phyloP scores from a whole-genome alignment of 371 early-diverging fungal genomes.

The Phascolomyces articulosus region DNA sequence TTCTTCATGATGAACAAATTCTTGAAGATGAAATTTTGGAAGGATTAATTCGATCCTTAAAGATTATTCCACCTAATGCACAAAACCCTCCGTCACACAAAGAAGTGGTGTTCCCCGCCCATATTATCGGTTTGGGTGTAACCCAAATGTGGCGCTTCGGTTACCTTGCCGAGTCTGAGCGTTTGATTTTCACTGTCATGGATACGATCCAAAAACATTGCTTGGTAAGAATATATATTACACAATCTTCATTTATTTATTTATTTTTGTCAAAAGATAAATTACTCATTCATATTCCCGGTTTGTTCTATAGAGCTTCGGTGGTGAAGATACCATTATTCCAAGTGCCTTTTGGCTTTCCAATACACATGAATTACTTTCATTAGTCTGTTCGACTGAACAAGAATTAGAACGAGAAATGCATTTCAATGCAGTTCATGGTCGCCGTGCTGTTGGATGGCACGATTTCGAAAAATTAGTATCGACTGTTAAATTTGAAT shows the following conservation, averaged over 20 bases:
- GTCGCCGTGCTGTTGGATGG: conserved; percentile 53
- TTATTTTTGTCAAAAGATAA: too few relatives aligned
- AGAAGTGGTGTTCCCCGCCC: conserved; percentile 94
- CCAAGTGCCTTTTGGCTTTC: conserved; percentile 91
- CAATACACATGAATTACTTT: conserved; percentile 91
- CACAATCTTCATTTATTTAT: too few relatives aligned
- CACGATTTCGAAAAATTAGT: conserved; percentile 67
- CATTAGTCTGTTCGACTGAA: conserved; percentile 55
- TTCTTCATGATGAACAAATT: conserved; percentile 66
- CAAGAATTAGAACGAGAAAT: conserved; percentile 51
- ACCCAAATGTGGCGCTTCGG: conserved; percentile 91
- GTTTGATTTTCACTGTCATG: conserved; percentile 84
- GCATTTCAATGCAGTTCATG: conserved; percentile 41
- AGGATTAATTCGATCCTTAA: conserved; percentile 83
- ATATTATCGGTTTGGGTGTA: conserved; percentile 84
- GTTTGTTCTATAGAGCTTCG: conserved; percentile 22
- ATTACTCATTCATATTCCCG: too few relatives aligned
- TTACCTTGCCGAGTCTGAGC: conserved; percentile 78
- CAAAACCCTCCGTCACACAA: conserved; percentile 78
- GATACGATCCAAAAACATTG: conserved; percentile 82
- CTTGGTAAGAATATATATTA: conserved; percentile 54
- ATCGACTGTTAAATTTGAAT: conserved; percentile 65
- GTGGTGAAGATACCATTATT: conserved; percentile 63
- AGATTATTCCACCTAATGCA: conserved; percentile 87
- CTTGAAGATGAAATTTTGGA: conserved; percentile 89